Percentiles rank a stretch among this genome's conserved stretches.
Evolutionary conservation across 140 eudicot genomes (phyloP).

Genomic region (Cichorium intybus): DNA sequence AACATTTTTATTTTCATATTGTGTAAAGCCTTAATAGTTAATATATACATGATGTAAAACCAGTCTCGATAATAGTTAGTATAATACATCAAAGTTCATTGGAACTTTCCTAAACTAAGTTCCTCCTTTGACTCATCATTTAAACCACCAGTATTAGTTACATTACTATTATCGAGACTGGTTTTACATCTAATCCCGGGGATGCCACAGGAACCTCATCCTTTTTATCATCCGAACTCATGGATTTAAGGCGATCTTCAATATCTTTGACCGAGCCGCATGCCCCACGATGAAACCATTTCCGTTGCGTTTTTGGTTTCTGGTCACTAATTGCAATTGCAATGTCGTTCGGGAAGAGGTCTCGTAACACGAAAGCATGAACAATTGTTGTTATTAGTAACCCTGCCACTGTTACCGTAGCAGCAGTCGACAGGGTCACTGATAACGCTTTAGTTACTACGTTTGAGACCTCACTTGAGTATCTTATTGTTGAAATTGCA

Average conservation of each 20-base stretch:
- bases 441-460: conserved; percentile 40
- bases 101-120: conserved; percentile 14
- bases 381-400: conserved; percentile 54
- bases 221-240: conserved; percentile 11
- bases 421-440: conserved; percentile 36
- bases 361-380: conserved; percentile 64
- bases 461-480: conserved; percentile 57
- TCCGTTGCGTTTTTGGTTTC: conserved; percentile 35
- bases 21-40: background rate
- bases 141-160: background rate
- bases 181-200: conserved; percentile 8
- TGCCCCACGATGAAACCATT: conserved; percentile 53
- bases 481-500: conserved; percentile 67
- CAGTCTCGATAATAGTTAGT: no score
- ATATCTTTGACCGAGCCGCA: conserved; percentile 50
- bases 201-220: conserved; percentile 16
- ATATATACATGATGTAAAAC: no score
- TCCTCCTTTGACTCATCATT: conserved; percentile 16
- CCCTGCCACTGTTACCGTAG: conserved; percentile 58
- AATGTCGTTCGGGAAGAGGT: conserved; percentile 84
- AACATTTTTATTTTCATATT: background rate
- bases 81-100: conserved; percentile 27
- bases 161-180: conserved; percentile 19
- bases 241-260: conserved; percentile 35
- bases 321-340: conserved; percentile 69